phyloP scores from a whole-genome alignment of 2,329 filamentous ascomycete genomes.

The Fusarium musae region DNA sequence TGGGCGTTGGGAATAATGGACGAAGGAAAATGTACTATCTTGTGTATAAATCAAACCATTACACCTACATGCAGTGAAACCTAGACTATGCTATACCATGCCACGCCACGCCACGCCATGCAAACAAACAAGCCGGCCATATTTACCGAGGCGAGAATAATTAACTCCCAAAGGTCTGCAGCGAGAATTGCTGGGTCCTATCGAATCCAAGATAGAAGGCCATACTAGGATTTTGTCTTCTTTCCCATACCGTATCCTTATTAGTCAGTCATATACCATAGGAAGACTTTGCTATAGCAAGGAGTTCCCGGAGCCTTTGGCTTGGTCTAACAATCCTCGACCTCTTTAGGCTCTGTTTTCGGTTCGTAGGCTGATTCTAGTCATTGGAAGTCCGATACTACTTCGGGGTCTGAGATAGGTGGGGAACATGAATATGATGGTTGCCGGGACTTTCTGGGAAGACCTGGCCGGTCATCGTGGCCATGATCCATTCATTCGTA shows the following conservation, averaged over 20 bases:
- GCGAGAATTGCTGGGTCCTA: slow-evolving; percentile 29
- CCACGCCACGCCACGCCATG: not conserved
- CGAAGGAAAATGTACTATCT: slow-evolving; percentile 28
- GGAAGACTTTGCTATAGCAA: no score
- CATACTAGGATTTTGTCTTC: not conserved
- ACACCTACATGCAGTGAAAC: slow-evolving; percentile 40
- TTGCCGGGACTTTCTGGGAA: not conserved
- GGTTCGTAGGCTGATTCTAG: not conserved
- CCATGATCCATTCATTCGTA: slow-evolving; percentile 25
- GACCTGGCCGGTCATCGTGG: not conserved
- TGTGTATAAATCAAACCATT: slow-evolving; percentile 32
- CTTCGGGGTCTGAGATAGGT: not conserved
- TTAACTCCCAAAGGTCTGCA: slow-evolving; percentile 20
- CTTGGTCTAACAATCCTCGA: not conserved
- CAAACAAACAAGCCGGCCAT: slow-evolving; percentile 30
- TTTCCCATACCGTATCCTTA: not conserved
- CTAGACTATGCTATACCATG: slow-evolving; percentile 12
- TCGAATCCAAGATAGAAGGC: slow-evolving; percentile 23
- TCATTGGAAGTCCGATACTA: not conserved
- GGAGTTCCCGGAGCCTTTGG: no score
- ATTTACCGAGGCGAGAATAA: slow-evolving; percentile 38
- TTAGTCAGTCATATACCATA: no score
- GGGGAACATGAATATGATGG: not conserved
- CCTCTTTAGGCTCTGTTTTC: not conserved
- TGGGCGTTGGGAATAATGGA: slow-evolving; percentile 25